Evolutionary conservation across 768 basidiomycete genomes (phyloP), one percentile per base, ranked within the genome.

Genomic region (Podaxis carcinomalis): DNA sequence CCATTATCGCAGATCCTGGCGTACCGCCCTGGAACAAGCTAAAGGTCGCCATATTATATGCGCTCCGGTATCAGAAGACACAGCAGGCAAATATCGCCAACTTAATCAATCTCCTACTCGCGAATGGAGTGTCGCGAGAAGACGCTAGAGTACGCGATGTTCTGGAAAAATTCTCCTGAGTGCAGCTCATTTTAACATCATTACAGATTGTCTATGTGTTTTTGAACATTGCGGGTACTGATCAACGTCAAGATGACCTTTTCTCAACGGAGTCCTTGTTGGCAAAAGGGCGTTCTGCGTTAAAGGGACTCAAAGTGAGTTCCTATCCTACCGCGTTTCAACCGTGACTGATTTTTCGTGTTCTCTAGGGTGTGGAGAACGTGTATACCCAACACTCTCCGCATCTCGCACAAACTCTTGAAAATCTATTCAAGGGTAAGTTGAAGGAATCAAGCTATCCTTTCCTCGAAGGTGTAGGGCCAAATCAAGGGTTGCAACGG

Each of bases 361-460:
- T n/a, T 32, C 35, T 64, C 3, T 58, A 95, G 93, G 97, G 97
- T 2, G 96, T 98, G 3, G 97, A 99, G 75, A 99, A 99, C 68
- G 95, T 98, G 14, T 99, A 98, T 71, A 99, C 94, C 59, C 97
- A 98, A 67, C 97, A 98, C 68, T 88, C 87, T 14, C 97, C 97
- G 5, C 95, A 95, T 73, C 78, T 99, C 4, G 87, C 90, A 1
- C 90, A 97, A 69, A 98, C 96, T 2, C 75, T 98, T 14, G 97
- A 99, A 68, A 83, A 90, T 56, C 75, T 99, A 3, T 83, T 95
- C 68, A 93, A 86, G 70, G 95, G 95, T 9, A 81, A 89, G 57
- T 73, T 99, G 62, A 87, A 85, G 66, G 97, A 99, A 65, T 82
- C 87, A 2, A 94, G 86, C 62, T 93, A 98, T 73, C 95, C 96